Conservation (phyloP, 2,329 filamentous ascomycete genomes). For the Elsinoe arachidis region DNA sequence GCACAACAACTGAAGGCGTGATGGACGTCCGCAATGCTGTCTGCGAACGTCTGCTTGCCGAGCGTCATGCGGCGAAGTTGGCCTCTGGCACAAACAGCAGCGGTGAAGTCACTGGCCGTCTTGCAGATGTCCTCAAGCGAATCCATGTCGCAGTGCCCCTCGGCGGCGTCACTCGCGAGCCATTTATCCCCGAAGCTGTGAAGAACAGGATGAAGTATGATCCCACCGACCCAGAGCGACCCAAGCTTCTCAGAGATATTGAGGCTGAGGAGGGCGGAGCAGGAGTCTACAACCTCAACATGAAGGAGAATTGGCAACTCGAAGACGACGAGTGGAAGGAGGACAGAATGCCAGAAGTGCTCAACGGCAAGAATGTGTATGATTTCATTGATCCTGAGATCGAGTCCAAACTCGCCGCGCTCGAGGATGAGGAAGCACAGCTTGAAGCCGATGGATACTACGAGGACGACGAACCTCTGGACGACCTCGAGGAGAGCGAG, state of each 20-base stretch:
- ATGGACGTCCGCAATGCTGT: slow-evolving; percentile 92
- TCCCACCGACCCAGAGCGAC: slow-evolving; percentile 77
- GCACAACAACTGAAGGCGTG: slow-evolving; percentile 88
- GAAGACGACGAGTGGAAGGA: slow-evolving; percentile 90
- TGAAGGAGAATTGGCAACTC: slow-evolving; percentile 78
- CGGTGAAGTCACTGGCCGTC: slow-evolving; percentile 66
- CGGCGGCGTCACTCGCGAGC: slow-evolving; percentile 66
- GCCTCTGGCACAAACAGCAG: slow-evolving; percentile 75
- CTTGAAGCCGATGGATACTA: slow-evolving; percentile 90
- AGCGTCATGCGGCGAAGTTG: slow-evolving; percentile 89
- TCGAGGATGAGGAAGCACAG: slow-evolving; percentile 93
- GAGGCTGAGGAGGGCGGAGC: slow-evolving; percentile 90
- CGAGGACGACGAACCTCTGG: slow-evolving; percentile 66
- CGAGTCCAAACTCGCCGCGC: slow-evolving; percentile 77
- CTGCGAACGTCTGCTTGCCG: slow-evolving; percentile 85
- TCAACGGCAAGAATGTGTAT: slow-evolving; percentile 93
- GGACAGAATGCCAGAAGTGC: slow-evolving; percentile 88
- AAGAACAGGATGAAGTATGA: slow-evolving; percentile 81
- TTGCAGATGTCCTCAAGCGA: slow-evolving; percentile 82
- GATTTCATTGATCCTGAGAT: slow-evolving; percentile 97
- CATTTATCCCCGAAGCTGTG: slow-evolving; percentile 79
- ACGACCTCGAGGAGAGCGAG: slow-evolving; percentile 82
- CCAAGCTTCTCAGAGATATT: slow-evolving; percentile 71
- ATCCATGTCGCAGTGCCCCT: slow-evolving; percentile 97
- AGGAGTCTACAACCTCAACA: slow-evolving; percentile 90